These are phyloP conservation scores for Saccharomycopsis sp. DNA, from an alignment of 805 yeast species.

Conservation along the genomic window DNA sequence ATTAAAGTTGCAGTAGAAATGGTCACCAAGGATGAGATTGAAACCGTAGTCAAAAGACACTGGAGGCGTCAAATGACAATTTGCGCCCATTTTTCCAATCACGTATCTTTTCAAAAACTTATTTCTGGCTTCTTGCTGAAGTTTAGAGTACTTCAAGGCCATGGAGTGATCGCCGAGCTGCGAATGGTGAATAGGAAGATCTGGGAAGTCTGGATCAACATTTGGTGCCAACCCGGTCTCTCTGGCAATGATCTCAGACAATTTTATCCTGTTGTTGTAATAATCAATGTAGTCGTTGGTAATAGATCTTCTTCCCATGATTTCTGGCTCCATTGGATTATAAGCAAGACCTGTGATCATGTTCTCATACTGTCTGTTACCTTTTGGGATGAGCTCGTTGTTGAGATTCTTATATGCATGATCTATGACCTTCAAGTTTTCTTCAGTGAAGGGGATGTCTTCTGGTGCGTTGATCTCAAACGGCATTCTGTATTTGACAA, in stretches of 20 bases:
- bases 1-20: constrained; percentile 54
- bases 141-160: neutral
- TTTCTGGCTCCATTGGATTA: constrained; percentile 26
- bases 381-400: no score
- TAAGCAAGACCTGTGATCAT: constrained; percentile 49
- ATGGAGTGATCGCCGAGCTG: neutral
- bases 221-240: constrained; percentile 6
- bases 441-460: no score
- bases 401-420: no score
- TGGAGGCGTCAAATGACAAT: constrained; percentile 46
- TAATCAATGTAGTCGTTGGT: constrained; percentile 4
- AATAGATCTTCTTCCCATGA: neutral
- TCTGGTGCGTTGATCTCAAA: no score
- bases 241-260: neutral
- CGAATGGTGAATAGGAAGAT: constrained; percentile 29
- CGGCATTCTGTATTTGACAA: no score
- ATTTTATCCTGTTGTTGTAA: neutral
- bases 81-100: constrained; percentile 40
- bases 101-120: constrained; percentile 29
- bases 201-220: constrained; percentile 12
- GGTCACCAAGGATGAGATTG: constrained; percentile 48
- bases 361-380: constrained; percentile 43
- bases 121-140: constrained; percentile 29
- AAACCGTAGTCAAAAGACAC: constrained; percentile 58
- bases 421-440: no score